These are phyloP conservation scores for Eutypella sp. DNA, from an alignment of 2,329 filamentous ascomycete species.

Conservation along the genomic window DNA sequence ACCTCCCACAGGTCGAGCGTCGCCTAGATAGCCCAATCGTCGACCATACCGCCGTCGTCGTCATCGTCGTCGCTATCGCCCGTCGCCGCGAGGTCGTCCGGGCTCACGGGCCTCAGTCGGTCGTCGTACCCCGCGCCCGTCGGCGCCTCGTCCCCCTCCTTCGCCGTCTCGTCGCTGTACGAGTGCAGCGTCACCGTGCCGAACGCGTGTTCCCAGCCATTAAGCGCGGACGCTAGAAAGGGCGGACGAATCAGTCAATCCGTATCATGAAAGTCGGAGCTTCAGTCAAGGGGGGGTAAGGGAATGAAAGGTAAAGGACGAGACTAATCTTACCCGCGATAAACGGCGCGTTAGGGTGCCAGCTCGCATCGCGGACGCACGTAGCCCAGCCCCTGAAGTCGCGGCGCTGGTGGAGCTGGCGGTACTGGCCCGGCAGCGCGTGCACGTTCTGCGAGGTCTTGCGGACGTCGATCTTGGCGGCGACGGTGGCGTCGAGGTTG, in stretches of 20 bases:
- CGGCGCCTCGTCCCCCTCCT: constrained; percentile 57
- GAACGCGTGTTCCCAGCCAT: constrained; percentile 66
- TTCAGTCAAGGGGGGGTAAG: neutral
- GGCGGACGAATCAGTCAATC: neutral
- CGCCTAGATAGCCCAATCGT: neutral
- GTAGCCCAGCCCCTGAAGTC: constrained; percentile 62
- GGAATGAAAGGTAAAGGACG: constrained; percentile 1
- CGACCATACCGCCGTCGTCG: constrained; percentile 5
- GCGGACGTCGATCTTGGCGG: constrained; percentile 72
- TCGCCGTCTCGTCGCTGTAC: constrained; percentile 64
- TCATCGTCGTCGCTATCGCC: constrained; percentile 11
- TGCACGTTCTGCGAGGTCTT: constrained; percentile 61
- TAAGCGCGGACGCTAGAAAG: constrained; percentile 69
- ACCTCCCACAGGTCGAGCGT: neutral
- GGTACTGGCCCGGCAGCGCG: constrained; percentile 48
- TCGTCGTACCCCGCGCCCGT: constrained; percentile 59
- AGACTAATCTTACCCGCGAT: constrained; percentile 53
- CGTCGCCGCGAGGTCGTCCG: neutral
- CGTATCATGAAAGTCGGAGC: no score
- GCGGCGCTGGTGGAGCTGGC: constrained; percentile 50
- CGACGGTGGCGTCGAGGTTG: constrained; percentile 86
- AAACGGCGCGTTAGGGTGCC: constrained; percentile 81
- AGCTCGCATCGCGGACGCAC: constrained; percentile 81
- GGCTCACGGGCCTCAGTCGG: constrained; percentile 41
- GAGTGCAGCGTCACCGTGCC: constrained; percentile 76